Conservation (phyloP, 2,329 filamentous ascomycete species). For the Mollisia scopiformis region DNA sequence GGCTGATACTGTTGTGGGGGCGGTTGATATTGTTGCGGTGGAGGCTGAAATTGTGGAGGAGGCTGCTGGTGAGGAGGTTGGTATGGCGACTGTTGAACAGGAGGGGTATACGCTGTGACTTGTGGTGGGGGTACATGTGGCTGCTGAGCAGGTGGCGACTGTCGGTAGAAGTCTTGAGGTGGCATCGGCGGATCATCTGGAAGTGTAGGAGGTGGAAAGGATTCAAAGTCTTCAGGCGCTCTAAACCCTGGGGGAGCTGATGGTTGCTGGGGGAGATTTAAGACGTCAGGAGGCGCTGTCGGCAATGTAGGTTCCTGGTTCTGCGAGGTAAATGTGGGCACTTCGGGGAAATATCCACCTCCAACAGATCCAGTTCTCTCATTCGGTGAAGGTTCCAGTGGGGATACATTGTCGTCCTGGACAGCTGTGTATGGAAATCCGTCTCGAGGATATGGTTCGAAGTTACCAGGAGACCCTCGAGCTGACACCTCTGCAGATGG, state of each 20-base stretch:
- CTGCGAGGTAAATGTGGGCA: slow-evolving; percentile 39
- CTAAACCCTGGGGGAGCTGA: slow-evolving; percentile 33
- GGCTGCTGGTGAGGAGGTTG: slow-evolving; percentile 10
- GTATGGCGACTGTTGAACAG: slow-evolving; percentile 19
- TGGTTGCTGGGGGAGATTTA: slow-evolving; percentile 32
- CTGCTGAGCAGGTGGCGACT: slow-evolving; percentile 24
- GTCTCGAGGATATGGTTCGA: slow-evolving; percentile 40
- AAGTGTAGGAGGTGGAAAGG: slow-evolving; percentile 34
- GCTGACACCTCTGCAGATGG: slow-evolving; percentile 37
- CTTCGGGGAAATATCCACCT: slow-evolving; percentile 60
- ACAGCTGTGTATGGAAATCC: slow-evolving; percentile 35
- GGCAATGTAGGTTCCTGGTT: slow-evolving; percentile 27
- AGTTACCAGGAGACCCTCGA: slow-evolving; percentile 32
- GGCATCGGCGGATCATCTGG: slow-evolving; percentile 12
- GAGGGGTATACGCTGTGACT: slow-evolving; percentile 13
- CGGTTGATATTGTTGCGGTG: slow-evolving; percentile 3
- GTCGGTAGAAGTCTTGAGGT: slow-evolving; percentile 20
- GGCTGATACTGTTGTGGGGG: slow-evolving; percentile 4
- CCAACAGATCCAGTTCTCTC: slow-evolving; percentile 52
- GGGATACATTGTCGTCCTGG: slow-evolving; percentile 51
- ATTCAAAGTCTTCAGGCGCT: slow-evolving; percentile 20
- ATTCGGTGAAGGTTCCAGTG: slow-evolving; percentile 47
- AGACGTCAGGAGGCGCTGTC: slow-evolving; percentile 30
- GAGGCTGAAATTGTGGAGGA: slow-evolving; percentile 7
- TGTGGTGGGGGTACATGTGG: slow-evolving; percentile 20